phyloP scores from a whole-genome alignment of 1,284 basidiomycete genomes.

The Ceratobasidium sp. region DNA sequence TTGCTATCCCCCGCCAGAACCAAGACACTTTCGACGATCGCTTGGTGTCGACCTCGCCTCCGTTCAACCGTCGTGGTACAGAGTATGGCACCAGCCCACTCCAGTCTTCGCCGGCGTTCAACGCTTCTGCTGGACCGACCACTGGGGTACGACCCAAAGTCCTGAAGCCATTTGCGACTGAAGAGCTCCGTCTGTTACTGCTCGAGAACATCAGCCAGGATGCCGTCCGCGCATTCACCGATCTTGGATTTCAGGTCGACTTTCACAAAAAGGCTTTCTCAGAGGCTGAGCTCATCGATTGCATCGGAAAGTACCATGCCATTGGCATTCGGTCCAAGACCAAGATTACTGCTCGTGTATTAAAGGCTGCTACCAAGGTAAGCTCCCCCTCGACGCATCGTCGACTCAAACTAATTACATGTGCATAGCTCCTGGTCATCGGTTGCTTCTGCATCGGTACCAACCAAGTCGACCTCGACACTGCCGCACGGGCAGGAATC shows the following conservation, averaged over 20 bases:
- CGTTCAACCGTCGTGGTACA: constrained; percentile 7
- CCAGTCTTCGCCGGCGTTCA: constrained; percentile 31
- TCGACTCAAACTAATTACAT: constrained; percentile 12
- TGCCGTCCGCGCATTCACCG: constrained; percentile 80
- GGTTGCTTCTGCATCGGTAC: constrained; percentile 99
- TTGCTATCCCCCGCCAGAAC: constrained; percentile 18
- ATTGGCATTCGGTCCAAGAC: constrained; percentile 98
- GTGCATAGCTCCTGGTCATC: constrained; percentile 82
- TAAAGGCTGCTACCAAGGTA: constrained; percentile 71
- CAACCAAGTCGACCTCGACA: constrained; percentile 92
- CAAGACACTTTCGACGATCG: constrained; percentile 6
- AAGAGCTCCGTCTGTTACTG: constrained; percentile 75
- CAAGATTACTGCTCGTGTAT: constrained; percentile 87
- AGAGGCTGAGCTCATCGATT: constrained; percentile 89
- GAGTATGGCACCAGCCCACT: constrained; percentile 28
- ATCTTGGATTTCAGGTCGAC: constrained; percentile 92
- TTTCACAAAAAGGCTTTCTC: constrained; percentile 84
- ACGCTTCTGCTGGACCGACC: not conserved
- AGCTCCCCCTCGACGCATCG: not conserved
- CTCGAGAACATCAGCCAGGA: constrained; percentile 96
- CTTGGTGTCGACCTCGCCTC: constrained; percentile 24
- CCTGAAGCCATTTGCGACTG: constrained; percentile 78
- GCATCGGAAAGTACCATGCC: constrained; percentile 88
- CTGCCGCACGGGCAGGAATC: constrained; percentile 87
- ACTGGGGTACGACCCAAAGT: constrained; percentile 54